phyloP scores from a whole-genome alignment of 2,329 filamentous ascomycete genomes.

The Penicillium sp. region DNA sequence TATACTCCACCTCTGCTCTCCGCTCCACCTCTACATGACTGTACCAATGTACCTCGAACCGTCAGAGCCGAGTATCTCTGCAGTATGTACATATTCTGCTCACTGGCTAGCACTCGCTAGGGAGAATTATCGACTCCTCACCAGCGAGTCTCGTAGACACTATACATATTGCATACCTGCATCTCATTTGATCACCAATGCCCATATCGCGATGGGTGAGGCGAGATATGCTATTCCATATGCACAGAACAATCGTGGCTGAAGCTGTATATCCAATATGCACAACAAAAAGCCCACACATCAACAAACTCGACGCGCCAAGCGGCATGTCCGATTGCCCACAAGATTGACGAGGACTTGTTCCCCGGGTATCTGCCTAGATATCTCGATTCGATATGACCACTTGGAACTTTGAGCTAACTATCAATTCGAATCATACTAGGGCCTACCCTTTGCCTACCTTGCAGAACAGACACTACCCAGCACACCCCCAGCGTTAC shows the following conservation, averaged over 20 bases:
- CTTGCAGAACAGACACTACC: neutral
- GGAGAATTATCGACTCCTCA: conserved; percentile 18
- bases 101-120: neutral
- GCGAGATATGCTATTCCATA: neutral
- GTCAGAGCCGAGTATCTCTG: neutral
- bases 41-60: too few relatives aligned
- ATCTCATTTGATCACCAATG: conserved; percentile 18
- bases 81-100: neutral
- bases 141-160: conserved; percentile 24
- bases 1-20: neutral
- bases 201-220: too few relatives aligned
- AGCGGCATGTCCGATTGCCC: neutral
- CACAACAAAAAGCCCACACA: neutral
- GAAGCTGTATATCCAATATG: neutral
- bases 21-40: neutral
- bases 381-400: neutral
- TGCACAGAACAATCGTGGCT: neutral
- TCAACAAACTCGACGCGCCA: conserved; percentile 4
- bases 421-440: neutral
- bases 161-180: neutral
- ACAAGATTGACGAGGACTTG: neutral
- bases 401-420: neutral
- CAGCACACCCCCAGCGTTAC: neutral
- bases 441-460: neutral
- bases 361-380: neutral